Evolutionary conservation across 139 green algal genomes (phyloP), one percentile per base, ranked within the genome.

Genomic region (Chlamydomonas schloesseri): DNA sequence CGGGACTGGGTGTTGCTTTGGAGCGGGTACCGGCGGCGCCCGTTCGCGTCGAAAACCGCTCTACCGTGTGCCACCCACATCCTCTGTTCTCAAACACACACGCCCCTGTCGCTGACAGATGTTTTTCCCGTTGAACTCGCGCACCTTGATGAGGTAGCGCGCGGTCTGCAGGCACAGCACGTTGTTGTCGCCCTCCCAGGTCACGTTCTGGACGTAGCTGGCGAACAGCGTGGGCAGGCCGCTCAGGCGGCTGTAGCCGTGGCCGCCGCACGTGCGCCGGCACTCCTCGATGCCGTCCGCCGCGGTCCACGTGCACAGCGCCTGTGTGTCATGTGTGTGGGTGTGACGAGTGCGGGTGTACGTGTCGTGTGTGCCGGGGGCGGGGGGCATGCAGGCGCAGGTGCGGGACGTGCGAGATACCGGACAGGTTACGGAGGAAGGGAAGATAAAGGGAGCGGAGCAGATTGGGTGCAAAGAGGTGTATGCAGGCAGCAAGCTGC

Each of bases 121-220:
- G n/a, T n/a, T n/a, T n/a, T n/a, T n/a, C n/a, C n/a, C n/a, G n/a
- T n/a, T n/a, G n/a, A n/a, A n/a, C n/a, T 58, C 60, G 10, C 71
- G 11, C 72, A 89, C 84, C 78, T 84, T 84, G 42, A 84, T 10
- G 20, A 84, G 64, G 78, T 76, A 78, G 17, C 73, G 37, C 15
- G 73, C 71, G 37, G 65, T 82, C 90, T 96, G 91, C 34, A 98
- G 91, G 88, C 86, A 96, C 83, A 98, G 74, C 71, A 98, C 94
- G 83, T 96, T 97, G 95, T 99, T 99, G 93, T 98, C 96, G 20
- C 96, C 96, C 92, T 99, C 96, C 96, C 96, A 99, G 24, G 96
- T 99, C 33, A 95, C 91, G 74, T 99, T 99, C 92, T 97, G 93
- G 53, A 98, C 96, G 78, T 99, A 99, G 58, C 77, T 94, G 33